Evolutionary conservation across 1,284 basidiomycete genomes (phyloP), one percentile per base, ranked within the genome.

Genomic region (Melampsora larici-populina): DNA sequence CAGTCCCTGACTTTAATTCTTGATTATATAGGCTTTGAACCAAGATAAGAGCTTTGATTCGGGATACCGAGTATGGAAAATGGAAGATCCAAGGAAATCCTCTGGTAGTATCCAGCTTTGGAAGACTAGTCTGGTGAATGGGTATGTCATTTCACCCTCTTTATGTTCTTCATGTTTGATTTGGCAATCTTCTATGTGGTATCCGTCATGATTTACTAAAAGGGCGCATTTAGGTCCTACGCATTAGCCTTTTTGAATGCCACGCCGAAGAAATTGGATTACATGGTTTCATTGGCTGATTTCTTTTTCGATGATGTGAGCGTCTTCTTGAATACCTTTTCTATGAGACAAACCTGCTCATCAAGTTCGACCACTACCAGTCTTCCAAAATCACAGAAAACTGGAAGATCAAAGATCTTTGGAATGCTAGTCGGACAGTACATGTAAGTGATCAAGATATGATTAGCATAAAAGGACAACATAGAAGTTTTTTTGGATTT

Each of bases 261-360:
- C 1, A 64, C 72, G 4, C 72, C 72, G 18, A 31, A 51, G 24
- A 64, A 67, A 58, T 66, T 66, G 8, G 71, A 62, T 26, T 66
- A 66, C 48, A 40, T 36, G 21, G 40, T 75, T 33, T 67, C 72
- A 3, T 46, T 75, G 40, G 51, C 72, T 24, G 72, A 75, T 26
- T 75, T 75, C 36, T 75, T 75, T 58, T 66, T 67, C 58, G 72
- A 75, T 43, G 72, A 75, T 33, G 72, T 75, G 64, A 51, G 72
- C 29, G 21, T 24, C 17, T 8, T 15, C 4, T 21, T 29, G 46
- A 70, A 21, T 36, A 15, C 2, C 5, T 24, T 70, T 70, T 70
- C 36, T 7, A 68, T 40, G 21, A 29, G 18, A 15, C 31, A 33
- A 11, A 2, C 36, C 15, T 3, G 21, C 51, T 63, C 1, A 64